Evolutionary conservation across 257 asterid genomes (phyloP).

Genomic region (Solanum bukasovii): DNA sequence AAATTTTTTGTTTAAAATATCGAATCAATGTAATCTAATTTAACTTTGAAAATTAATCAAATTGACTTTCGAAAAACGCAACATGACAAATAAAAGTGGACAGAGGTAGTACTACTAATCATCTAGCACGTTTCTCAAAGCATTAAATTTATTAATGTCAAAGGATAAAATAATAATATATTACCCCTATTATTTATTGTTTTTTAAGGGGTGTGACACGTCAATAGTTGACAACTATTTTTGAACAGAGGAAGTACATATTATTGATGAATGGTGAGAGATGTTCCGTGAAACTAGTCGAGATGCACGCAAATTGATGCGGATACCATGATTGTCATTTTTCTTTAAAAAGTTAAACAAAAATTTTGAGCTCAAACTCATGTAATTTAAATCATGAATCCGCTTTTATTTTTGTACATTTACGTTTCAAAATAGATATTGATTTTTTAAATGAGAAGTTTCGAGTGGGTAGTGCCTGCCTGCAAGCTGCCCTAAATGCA

Average conservation of each 20-base stretch:
- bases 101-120: no score
- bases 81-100: no score
- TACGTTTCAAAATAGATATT: background rate
- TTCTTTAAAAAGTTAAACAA: background rate
- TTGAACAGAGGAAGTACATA: accelerated
- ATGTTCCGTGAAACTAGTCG: accelerated
- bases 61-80: accelerated
- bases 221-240: no score
- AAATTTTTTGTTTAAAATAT: no score
- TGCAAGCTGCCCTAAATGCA: background rate
- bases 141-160: no score
- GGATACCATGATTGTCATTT: background rate
- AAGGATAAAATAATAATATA: no score
- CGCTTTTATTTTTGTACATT: accelerated
- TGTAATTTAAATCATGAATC: background rate
- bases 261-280: background rate
- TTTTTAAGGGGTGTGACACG: no score
- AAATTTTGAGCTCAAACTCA: background rate
- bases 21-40: no score
- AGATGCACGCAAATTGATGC: background rate
- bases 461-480: background rate
- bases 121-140: no score
- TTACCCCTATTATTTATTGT: no score
- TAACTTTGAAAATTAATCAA: no score
- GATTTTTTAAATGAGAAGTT: background rate